These are phyloP conservation scores for Linum trigynum DNA, from an alignment of 345 rosid species.

Conservation along the genomic window DNA sequence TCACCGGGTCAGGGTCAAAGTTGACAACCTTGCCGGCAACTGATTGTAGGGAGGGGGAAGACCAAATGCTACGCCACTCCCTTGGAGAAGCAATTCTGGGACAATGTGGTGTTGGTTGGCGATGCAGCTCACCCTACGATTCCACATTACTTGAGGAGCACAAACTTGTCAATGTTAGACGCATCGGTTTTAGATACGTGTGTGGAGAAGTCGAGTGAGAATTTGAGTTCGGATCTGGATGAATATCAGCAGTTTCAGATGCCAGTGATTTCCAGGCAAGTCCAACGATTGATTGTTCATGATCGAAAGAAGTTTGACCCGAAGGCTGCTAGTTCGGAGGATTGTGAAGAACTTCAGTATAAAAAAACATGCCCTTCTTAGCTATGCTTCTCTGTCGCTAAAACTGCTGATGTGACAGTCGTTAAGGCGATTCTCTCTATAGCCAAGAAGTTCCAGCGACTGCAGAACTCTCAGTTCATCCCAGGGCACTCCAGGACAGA, in stretches of 20 bases:
- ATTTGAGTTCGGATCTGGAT: slow-evolving; percentile 41
- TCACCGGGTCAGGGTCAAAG: too few species aligned
- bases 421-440: too few species aligned
- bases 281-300: slow-evolving; percentile 35
- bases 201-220: slow-evolving; percentile 44
- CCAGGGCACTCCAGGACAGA: too few species aligned
- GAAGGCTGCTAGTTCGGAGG: too few species aligned
- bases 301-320: background rate
- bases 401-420: too few species aligned
- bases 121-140: slow-evolving; percentile 84
- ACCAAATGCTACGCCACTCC: background rate
- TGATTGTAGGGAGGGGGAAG: background rate
- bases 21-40: too few species aligned
- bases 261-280: slow-evolving; percentile 57
- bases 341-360: too few species aligned
- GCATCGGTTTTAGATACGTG: slow-evolving; percentile 56
- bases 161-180: slow-evolving; percentile 73
- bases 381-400: too few species aligned
- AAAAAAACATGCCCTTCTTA: too few species aligned
- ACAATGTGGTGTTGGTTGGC: slow-evolving; percentile 49
- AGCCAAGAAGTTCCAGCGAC: too few species aligned
- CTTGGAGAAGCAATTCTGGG: slow-evolving; percentile 11
- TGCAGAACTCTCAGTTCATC: too few species aligned
- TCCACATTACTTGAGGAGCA: slow-evolving; percentile 73
- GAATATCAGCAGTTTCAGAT: slow-evolving; percentile 57